These are phyloP conservation scores for Corniculantispora saksenae DNA, from an alignment of 2,329 filamentous ascomycete genomes.

Conservation along the genomic window DNA sequence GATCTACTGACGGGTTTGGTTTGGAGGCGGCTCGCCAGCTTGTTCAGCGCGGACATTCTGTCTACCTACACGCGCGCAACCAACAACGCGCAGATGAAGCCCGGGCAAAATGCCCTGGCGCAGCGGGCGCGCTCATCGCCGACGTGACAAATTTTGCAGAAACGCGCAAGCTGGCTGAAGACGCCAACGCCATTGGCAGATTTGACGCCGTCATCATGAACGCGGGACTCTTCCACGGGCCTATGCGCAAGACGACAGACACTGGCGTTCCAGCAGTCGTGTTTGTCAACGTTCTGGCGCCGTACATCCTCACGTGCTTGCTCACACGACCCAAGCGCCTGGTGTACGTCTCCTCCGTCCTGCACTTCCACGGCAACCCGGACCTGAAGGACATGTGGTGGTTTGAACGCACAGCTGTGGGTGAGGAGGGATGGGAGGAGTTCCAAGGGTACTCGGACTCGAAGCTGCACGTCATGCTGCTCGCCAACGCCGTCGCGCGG, in stretches of 20 bases:
- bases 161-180: constrained; percentile 25
- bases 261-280: constrained; percentile 24
- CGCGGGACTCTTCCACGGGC: constrained; percentile 24
- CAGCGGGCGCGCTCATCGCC: constrained; percentile 24
- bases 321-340: constrained; percentile 25
- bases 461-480: constrained; percentile 26
- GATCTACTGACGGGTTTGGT: constrained; percentile 29
- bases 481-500: constrained; percentile 25
- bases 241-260: constrained; percentile 23
- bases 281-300: constrained; percentile 27
- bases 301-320: constrained; percentile 27
- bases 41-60: constrained; percentile 24
- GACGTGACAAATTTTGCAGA: constrained; percentile 26
- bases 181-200: constrained; percentile 25
- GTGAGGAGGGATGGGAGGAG: constrained; percentile 23
- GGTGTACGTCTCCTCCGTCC: constrained; percentile 23
- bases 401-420: constrained; percentile 21
- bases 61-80: constrained; percentile 27
- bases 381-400: constrained; percentile 25
- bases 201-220: constrained; percentile 27
- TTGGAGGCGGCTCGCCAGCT: constrained; percentile 27
- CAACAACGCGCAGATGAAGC: constrained; percentile 25
- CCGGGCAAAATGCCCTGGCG: constrained; percentile 22
- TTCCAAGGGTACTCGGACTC: constrained; percentile 26
- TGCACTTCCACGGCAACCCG: constrained; percentile 24